Evolutionary conservation across 164 flowering plant genomes (phyloP).

Genomic region (Annona cherimola): DNA sequence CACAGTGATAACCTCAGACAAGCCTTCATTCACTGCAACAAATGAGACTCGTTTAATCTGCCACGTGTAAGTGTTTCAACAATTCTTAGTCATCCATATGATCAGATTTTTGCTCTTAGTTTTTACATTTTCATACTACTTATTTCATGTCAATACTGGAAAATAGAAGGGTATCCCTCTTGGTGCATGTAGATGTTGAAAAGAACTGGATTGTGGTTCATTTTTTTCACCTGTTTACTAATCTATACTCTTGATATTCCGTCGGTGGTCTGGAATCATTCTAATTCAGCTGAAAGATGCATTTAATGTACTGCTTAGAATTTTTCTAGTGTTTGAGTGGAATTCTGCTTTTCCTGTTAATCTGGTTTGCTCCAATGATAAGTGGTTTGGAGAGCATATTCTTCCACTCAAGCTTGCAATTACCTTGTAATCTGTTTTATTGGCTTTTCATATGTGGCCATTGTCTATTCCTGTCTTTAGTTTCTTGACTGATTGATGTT

Average conservation of each 20-base stretch:
- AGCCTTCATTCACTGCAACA: slow-evolving; percentile 1
- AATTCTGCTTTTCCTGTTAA: not conserved
- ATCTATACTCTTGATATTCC: not conserved
- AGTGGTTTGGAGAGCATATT: not conserved
- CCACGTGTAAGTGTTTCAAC: slow-evolving; percentile 24
- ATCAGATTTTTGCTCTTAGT: not conserved
- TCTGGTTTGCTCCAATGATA: not conserved
- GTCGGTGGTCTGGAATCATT: not conserved
- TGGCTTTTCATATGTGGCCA: not conserved
- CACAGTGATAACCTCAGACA: slow-evolving; percentile 10
- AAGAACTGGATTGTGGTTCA: not conserved
- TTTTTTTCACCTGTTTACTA: not conserved
- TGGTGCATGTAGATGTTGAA: not conserved
- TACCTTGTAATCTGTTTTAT: not conserved
- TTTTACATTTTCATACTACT: too few species aligned
- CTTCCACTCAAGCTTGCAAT: not conserved
- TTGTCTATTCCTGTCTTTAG: too few species aligned
- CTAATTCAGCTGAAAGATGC: not conserved
- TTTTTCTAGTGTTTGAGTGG: not conserved
- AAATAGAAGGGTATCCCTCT: not conserved
- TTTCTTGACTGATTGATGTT: too few species aligned
- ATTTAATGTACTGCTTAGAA: not conserved
- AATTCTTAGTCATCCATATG: not conserved
- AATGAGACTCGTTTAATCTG: slow-evolving; percentile 19
- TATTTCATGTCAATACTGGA: not conserved